Percentiles rank a stretch among this genome's conserved stretches.
Conservation (phyloP, 192 early-diverging fungal species). For the Thoreauomyces humboldtii region DNA sequence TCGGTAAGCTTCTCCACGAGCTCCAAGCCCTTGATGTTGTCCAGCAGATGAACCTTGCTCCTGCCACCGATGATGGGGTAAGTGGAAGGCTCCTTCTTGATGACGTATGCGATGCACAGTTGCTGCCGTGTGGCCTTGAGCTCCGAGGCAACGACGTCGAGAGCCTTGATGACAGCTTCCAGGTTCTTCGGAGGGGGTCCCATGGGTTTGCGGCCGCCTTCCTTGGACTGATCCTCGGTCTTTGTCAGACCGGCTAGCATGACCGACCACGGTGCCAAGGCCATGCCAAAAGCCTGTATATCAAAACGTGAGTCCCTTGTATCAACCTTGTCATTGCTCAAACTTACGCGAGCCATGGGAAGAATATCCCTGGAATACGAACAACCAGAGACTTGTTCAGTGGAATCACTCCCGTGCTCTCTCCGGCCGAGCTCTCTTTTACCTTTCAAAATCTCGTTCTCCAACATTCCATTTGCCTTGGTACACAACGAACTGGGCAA, state of each 20-base stretch:
- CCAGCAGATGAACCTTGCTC: background rate
- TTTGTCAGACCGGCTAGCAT: conserved; percentile 22
- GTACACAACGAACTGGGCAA: conserved; percentile 30
- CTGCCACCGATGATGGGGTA: conserved; percentile 2
- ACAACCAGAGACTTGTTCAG: too few species aligned
- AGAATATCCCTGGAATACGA: conserved; percentile 36
- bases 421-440: too few species aligned
- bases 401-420: too few species aligned
- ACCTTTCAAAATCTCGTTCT: conserved; percentile 34
- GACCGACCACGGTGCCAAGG: conserved; percentile 29
- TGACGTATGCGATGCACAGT: conserved; percentile 4
- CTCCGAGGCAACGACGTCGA: background rate
- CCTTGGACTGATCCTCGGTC: background rate
- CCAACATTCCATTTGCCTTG: conserved; percentile 37
- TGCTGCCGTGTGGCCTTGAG: background rate
- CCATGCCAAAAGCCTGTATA: conserved; percentile 30
- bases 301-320: too few species aligned
- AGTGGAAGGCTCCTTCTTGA: conserved; percentile 3
- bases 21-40: conserved; percentile 1
- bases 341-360: conserved; percentile 29
- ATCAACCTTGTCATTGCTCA: too few species aligned
- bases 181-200: background rate
- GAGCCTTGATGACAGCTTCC: background rate
- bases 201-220: background rate
- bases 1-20: background rate